Evolutionary conservation across 169 alveolate species (phyloP), one percentile per base, ranked within the genome.

Genomic region (Eimeria sp.): DNA sequence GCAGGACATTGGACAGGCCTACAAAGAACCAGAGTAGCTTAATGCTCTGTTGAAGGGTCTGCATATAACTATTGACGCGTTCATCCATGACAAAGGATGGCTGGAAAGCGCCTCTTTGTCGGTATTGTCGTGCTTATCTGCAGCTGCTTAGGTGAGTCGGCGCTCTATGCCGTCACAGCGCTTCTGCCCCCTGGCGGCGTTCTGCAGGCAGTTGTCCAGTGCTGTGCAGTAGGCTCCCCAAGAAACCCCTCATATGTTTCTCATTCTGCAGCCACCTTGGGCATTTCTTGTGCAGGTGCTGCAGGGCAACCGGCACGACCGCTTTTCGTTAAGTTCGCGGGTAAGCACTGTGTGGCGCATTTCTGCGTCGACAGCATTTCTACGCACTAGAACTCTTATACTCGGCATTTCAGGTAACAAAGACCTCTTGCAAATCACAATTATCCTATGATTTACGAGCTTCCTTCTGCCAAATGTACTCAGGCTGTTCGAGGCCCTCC

Each of bases 401-500:
- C 30, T 10, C 9, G 40, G 9, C 86, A 34, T 14, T 75, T 16
- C 40, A 75, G 61, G 63, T 40, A 40, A 7, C 11, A 30, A 75
- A 75, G 86, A 45, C 7, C 13, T 43, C 22, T 75, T 22, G 22
- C n/a, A 30, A 75, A 47, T 6, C 20, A 6, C 86, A 61, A 58
- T 0, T 3, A 43, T 47, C 5, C 5, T 5, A 22, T 18, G 43
- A 47, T 14, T 61, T 43, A 45, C 5, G 47, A 16, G 57, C 57
- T 73, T 2, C 57, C 18, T 34, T 54, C 43, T 83, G 76, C 9
- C 30, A 27, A 51, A 45, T 84, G 78, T 40, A 14, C 61, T 84
- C 61, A 84, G 92, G 92, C 22, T 84, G 92, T 34, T 57, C 80
- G 34, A 22, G 61, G 40, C 75, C 75, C 27, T 34, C 20, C 22